A percentile compares a stretch with the other conserved stretches of the same genome.
Conservation (phyloP, 106 monocot species). For the Dendrobium nobile region DNA sequence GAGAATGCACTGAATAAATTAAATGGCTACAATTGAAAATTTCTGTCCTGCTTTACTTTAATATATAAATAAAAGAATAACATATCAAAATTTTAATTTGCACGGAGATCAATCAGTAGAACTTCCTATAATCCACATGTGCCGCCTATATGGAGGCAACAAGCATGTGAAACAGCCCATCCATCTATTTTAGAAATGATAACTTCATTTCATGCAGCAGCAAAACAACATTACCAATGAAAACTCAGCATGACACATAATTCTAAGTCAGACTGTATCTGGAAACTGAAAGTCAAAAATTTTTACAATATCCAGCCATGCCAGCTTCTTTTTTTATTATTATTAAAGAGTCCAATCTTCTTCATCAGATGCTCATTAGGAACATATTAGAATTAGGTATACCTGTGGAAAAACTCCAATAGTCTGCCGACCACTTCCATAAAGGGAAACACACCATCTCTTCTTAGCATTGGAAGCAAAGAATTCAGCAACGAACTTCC, state of each 20-base stretch:
- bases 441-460: constrained; percentile 81
- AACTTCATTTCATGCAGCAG: no score
- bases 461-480: constrained; percentile 76
- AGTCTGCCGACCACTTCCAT: constrained; percentile 71
- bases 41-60: no score
- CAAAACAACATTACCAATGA: no score
- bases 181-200: no score
- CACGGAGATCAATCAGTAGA: background rate
- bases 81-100: background rate
- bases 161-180: no score
- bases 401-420: constrained; percentile 84
- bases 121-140: background rate
- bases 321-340: background rate
- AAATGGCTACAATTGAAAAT: no score
- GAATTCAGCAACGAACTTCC: constrained; percentile 60
- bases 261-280: no score
- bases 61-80: no score
- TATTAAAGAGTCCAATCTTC: background rate
- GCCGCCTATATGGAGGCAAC: background rate
- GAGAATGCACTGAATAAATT: no score
- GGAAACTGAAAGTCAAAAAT: no score
- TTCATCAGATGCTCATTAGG: background rate
- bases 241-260: no score
- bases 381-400: background rate
- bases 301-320: background rate